Conservation (phyloP, 2,329 filamentous ascomycete genomes). For the Seiridium unicorne region DNA sequence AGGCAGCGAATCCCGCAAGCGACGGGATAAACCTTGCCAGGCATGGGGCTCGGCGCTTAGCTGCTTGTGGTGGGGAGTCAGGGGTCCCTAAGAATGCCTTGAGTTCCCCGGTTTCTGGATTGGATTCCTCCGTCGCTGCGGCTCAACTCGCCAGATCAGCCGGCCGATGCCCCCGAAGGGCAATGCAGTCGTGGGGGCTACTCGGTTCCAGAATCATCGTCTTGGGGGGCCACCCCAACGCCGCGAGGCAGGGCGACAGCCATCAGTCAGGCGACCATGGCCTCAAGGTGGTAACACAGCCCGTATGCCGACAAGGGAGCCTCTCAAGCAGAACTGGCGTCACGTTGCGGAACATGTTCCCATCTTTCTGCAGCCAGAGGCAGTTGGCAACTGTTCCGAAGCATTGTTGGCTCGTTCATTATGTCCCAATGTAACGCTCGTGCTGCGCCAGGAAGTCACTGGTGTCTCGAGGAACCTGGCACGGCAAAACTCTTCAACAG, state of each 20-base stretch:
- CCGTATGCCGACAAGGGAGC: neutral
- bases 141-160: neutral
- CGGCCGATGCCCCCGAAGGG: neutral
- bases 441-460: neutral
- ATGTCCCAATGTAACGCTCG: neutral
- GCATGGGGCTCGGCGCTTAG: neutral
- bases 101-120: neutral
- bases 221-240: neutral
- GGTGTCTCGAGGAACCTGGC: no score
- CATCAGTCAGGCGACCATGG: neutral
- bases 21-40: neutral
- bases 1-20: neutral
- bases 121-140: neutral
- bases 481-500: neutral
- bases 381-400: neutral
- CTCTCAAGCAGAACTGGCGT: neutral
- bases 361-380: neutral
- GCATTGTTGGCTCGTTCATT: neutral
- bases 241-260: neutral
- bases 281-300: slow-evolving; percentile 2
- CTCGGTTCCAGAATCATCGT: neutral
- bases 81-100: neutral
- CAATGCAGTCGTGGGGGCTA: neutral
- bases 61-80: neutral
- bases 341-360: neutral